Evolutionary conservation across 768 basidiomycete genomes (phyloP), one percentile per base, ranked within the genome.

Genomic region (Lyophyllum semitale): DNA sequence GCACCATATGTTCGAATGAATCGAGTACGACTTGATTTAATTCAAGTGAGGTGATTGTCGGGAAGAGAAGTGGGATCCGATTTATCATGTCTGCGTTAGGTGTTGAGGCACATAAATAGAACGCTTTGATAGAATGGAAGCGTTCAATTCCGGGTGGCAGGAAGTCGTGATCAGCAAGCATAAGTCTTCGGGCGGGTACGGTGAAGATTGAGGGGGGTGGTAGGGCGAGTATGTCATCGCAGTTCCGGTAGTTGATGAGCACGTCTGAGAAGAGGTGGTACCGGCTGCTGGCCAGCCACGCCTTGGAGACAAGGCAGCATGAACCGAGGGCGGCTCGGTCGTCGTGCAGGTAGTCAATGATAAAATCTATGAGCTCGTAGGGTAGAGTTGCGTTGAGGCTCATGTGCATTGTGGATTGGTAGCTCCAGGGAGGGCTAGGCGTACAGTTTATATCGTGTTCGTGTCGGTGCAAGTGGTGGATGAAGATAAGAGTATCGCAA

Each of bases 311-410:
- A 2, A 57, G 49, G 29, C 49, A 57, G 42, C 65, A 66, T 1
- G 44, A 18, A 11, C 44, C 17, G 22, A 66, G 55, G 8, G 60
- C 27, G 17, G 15, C 18, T 20, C 55, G 42, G 18, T 64, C 61
- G 32, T 62, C 44, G 18, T 53, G 58, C n/a, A 64, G n/a, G 43
- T 62, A 57, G 55, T 62, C 65, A 30, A 66, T 62, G 51, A 62
- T 53, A 13, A 53, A 33, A 48, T 64, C 65, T 11, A 55, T 26
- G 20, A 66, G 57, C 18, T 66, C 65, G 23, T 47, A 26, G 17
- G 64, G 64, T 12, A 60, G 49, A 48, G 4, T 33, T 20, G 20
- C 17, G n/a, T 8, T 32, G n/a, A n/a, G n/a, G n/a, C n/a, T n/a
- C n/a, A n/a, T n/a, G 1, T 23, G 8, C 32, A 29, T 38, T 11